Evolutionary conservation across 2,329 filamentous ascomycete genomes (phyloP).

Genomic region (Aspergillus transmontanensis): DNA sequence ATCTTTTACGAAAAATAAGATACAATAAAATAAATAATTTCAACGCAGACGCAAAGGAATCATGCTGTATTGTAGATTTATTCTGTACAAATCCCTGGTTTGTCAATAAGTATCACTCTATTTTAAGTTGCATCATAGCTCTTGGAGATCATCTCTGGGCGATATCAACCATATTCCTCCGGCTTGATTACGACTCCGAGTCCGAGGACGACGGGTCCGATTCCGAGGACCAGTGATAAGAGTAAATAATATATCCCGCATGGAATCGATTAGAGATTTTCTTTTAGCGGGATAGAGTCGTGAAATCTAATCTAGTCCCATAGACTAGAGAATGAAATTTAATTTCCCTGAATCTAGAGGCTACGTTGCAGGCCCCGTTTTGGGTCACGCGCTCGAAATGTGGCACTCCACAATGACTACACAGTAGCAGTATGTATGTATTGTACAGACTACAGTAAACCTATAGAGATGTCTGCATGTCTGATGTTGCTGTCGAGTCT

Average conservation of each 20-base stretch:
- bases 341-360: neutral
- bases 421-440: neutral
- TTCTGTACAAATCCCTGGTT: neutral
- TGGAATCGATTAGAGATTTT: neutral
- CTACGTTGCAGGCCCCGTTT: neutral
- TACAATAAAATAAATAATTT: too few relatives aligned
- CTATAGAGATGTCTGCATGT: neutral
- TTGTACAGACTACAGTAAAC: neutral
- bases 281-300: neutral
- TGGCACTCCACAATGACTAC: constrained; percentile 3
- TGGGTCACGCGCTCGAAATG: neutral
- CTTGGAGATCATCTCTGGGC: neutral
- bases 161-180: neutral
- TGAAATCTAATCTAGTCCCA: neutral
- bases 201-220: neutral
- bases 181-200: neutral
- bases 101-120: neutral
- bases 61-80: neutral
- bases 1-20: neutral
- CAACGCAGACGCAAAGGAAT: neutral
- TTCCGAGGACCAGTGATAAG: neutral
- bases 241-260: neutral
- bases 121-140: neutral
- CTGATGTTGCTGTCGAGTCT: neutral
- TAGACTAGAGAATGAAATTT: neutral